Evolutionary conservation across 352 stramenopile species (phyloP), one percentile per base, ranked within the genome.

Genomic region (Phytophthora brassicae): DNA sequence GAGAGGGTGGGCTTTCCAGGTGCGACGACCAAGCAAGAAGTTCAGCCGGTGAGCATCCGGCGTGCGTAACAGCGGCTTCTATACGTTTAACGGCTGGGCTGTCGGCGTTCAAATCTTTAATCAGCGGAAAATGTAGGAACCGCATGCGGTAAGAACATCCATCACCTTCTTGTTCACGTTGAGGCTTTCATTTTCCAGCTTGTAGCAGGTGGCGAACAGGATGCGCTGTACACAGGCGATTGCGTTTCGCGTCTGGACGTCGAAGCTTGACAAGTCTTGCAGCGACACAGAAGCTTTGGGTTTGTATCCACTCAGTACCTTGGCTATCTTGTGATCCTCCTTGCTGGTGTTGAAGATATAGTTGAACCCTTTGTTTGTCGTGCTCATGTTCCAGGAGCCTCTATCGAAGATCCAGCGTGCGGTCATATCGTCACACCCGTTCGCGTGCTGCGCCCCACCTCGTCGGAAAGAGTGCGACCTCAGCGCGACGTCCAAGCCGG

Each of bases 381-480:
- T 63, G 19, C 42, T 66, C 52, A 58, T 53, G 23, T 65, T 70
- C 56, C 56, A 70, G 24, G 50, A 17, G 0, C 56, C 50, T 4
- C 56, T 38, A n/a, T 60, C 23, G 31, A 54, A 65, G 16, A 62
- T 62, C 50, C 56, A 70, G n/a, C n/a, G n/a, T n/a, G n/a, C n/a
- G n/a, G n/a, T n/a, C n/a, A n/a, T n/a, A n/a, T n/a, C n/a, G n/a
- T 58, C 45, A 7, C 31, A 48, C 7, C 56, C 46, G 26, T 57
- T 64, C n/a, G 42, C 46, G 13, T 64, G 56, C 14, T 64, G 46
- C 3, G 46, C 36, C 11, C 46, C 56, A 1, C 36, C 63, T 13
- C 64, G 49, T 0, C 56, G 28, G 41, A 78, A 72, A 0, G 66
- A 70, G 16, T 70, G 70, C 0, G 62, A 75, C 1, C 48, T 70